Evolutionary conservation across 306 rosid species (phyloP).

Genomic region (Gynostemma pentaphyllum): DNA sequence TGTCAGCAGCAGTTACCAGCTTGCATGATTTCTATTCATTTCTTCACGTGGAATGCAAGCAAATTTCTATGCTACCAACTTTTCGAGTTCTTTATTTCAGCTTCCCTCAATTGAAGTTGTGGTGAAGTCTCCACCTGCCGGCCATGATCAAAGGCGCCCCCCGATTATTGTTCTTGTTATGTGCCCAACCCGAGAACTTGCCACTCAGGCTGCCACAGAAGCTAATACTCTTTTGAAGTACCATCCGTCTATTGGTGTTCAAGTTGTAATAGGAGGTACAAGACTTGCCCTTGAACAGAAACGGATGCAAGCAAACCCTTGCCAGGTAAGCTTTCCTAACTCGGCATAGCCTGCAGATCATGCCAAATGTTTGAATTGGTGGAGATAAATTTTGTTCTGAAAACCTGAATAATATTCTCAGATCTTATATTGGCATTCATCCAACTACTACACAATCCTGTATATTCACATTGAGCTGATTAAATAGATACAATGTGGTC

Average conservation of each 20-base stretch:
- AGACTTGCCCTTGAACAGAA: conserved; percentile 79
- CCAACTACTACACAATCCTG: not conserved
- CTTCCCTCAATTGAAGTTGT: conserved; percentile 93
- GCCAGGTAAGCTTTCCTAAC: conserved; percentile 47
- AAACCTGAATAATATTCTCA: not conserved
- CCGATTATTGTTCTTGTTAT: conserved; percentile 81
- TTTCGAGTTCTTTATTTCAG: conserved; percentile 30
- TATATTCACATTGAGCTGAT: conserved; percentile 1
- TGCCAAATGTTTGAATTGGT: not conserved
- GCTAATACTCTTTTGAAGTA: conserved; percentile 69
- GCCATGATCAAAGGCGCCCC: conserved; percentile 54
- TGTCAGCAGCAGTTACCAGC: conserved; percentile 1
- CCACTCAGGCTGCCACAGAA: conserved; percentile 83
- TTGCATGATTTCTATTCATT: not conserved
- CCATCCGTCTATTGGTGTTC: conserved; percentile 78
- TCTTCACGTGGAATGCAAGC: not conserved
- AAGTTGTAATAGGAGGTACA: conserved; percentile 97
- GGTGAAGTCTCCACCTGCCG: conserved; percentile 46
- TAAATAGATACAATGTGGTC: not conserved
- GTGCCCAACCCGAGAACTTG: conserved; percentile 98
- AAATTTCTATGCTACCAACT: not conserved
- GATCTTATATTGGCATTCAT: not conserved
- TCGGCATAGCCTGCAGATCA: not conserved
- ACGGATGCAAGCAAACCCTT: conserved; percentile 80
- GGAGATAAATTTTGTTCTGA: not conserved